Evolutionary conservation across 2,329 filamentous ascomycete genomes (phyloP).

Genomic region (Aspergillus phoenicis): DNA sequence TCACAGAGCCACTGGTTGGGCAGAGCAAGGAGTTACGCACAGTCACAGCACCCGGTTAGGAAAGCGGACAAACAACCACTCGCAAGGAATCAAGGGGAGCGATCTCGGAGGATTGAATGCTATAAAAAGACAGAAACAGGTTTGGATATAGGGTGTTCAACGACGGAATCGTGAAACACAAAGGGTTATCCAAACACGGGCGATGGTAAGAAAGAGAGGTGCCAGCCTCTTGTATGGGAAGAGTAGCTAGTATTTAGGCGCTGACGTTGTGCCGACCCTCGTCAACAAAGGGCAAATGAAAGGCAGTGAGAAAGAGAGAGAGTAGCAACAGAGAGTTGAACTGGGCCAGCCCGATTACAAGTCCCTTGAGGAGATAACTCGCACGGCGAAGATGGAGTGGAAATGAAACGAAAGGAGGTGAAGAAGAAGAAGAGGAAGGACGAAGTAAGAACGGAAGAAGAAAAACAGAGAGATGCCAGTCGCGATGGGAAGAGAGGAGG

Average conservation of each 20-base stretch:
- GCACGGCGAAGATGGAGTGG: slow-evolving; percentile 36
- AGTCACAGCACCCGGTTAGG: slow-evolving; percentile 18
- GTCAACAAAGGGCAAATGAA: slow-evolving; percentile 27
- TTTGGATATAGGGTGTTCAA: slow-evolving; percentile 9
- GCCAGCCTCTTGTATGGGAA: slow-evolving; percentile 37
- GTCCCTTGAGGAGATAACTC: slow-evolving; percentile 33
- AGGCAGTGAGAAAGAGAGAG: slow-evolving; percentile 24
- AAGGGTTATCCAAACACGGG: slow-evolving; percentile 25
- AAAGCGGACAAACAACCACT: slow-evolving; percentile 16
- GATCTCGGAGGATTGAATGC: neutral
- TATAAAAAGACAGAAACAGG: slow-evolving; percentile 5
- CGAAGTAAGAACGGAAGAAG: neutral
- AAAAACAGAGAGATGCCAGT: slow-evolving; percentile 22
- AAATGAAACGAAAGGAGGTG: slow-evolving; percentile 26
- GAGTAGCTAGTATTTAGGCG: slow-evolving; percentile 18
- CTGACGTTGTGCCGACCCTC: slow-evolving; percentile 24
- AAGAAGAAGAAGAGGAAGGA: slow-evolving; percentile 9
- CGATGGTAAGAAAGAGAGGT: slow-evolving; percentile 28
- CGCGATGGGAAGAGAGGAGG: slow-evolving; percentile 18
- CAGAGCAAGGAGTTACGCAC: slow-evolving; percentile 15
- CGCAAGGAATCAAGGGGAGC: neutral
- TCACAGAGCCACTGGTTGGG: neutral
- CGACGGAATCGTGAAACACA: slow-evolving; percentile 21
- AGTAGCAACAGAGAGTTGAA: slow-evolving; percentile 36
- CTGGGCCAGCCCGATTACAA: slow-evolving; percentile 40